Evolutionary conservation across 345 rosid genomes (phyloP).

Genomic region (Euclidium syriacum): DNA sequence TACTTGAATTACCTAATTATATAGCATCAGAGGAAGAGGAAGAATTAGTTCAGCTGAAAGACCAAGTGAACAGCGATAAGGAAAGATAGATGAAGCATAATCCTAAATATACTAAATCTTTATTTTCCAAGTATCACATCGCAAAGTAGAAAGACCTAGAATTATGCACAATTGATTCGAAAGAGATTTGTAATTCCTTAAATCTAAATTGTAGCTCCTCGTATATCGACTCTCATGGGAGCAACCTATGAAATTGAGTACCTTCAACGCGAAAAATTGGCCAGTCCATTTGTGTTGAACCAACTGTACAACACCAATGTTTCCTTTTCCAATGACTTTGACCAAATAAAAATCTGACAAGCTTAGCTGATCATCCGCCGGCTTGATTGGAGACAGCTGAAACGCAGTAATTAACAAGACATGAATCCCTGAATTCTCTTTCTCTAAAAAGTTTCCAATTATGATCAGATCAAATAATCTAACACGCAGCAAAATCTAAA

Average conservation of each 20-base stretch:
- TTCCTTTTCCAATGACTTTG: constrained; percentile 89
- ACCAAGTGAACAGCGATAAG: background rate
- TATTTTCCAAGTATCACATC: background rate
- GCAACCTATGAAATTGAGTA: constrained; percentile 1
- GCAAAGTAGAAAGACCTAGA: too few species aligned
- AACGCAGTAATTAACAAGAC: background rate
- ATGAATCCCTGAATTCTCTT: background rate
- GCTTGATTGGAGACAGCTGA: constrained; percentile 67
- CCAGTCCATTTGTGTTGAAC: constrained; percentile 97
- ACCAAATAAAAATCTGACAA: constrained; percentile 69
- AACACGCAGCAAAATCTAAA: background rate
- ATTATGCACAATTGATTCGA: background rate
- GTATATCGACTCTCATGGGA: background rate
- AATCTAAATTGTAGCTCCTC: background rate
- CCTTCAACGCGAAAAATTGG: constrained; percentile 91
- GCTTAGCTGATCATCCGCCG: constrained; percentile 69
- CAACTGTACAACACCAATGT: constrained; percentile 85
- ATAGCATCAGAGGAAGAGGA: background rate
- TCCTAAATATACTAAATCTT: background rate
- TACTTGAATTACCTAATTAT: constrained; percentile 65
- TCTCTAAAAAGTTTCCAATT: background rate
- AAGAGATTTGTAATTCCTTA: background rate
- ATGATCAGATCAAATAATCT: constrained; percentile 7
- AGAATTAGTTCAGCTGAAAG: background rate
- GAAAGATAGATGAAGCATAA: background rate